A percentile compares a stretch with the other conserved stretches of the same genome.
These are phyloP conservation scores for Neurospora sp. DNA, from an alignment of 495 filamentous ascomycete genomes.

Conservation along the genomic window DNA sequence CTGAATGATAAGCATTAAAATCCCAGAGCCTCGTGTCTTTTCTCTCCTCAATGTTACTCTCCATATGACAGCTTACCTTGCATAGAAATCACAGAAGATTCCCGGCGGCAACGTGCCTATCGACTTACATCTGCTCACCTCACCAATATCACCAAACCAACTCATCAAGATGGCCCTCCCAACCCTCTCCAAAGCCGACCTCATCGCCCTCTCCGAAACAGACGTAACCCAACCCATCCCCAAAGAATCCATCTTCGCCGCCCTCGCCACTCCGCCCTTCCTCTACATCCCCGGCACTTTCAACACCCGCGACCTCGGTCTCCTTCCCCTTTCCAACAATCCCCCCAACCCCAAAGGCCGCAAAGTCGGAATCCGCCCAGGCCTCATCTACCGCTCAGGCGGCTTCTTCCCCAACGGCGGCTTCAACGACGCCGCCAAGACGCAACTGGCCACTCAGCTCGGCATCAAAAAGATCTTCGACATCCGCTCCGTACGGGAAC, in stretches of 20 bases:
- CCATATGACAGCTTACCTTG: not conserved
- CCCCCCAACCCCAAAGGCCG: not conserved
- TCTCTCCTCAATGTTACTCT: not conserved
- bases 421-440: conserved; percentile 23
- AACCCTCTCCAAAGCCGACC: conserved; percentile 12
- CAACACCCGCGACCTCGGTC: conserved; percentile 48
- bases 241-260: conserved; percentile 12
- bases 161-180: conserved; percentile 14
- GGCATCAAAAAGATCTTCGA: conserved; percentile 35
- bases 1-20: not conserved
- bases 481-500: conserved; percentile 31
- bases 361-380: conserved; percentile 21
- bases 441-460: conserved; percentile 27
- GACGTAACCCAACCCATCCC: conserved; percentile 26
- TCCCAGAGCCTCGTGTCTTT: not conserved
- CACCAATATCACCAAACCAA: not conserved
- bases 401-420: conserved; percentile 20
- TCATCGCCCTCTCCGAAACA: conserved; percentile 27
- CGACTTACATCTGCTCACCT: not conserved
- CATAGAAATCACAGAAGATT: not conserved
- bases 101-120: not conserved
- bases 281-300: conserved; percentile 38
- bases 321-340: conserved; percentile 19
- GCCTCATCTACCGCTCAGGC: conserved; percentile 44
- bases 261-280: conserved; percentile 41